phyloP scores from a whole-genome alignment of 1,284 basidiomycete species.

The Apiotrichum akiyoshidainum region DNA sequence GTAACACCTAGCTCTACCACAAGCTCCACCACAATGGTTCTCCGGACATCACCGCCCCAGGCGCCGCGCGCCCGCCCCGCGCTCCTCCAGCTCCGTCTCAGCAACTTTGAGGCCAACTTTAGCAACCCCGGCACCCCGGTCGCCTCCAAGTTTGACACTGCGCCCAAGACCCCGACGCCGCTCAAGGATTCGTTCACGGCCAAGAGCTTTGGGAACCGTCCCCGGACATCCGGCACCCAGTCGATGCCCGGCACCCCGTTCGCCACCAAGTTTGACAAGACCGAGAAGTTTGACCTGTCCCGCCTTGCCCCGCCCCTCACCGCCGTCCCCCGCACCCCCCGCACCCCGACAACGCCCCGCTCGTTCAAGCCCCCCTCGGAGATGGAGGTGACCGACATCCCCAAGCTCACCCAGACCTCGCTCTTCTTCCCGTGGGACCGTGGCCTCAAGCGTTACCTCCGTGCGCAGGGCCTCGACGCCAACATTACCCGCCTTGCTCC shows the following conservation, averaged over 20 bases:
- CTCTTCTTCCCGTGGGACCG: slow-evolving; percentile 8
- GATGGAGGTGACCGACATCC: slow-evolving; percentile 7
- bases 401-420: neutral
- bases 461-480: neutral
- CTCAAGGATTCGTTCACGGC: neutral
- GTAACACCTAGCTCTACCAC: no score
- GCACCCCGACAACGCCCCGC: neutral
- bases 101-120: slow-evolving; percentile 7
- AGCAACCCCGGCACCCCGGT: neutral
- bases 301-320: neutral
- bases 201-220: neutral
- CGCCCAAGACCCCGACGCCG: neutral
- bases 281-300: neutral
- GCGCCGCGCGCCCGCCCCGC: slow-evolving; percentile 1
- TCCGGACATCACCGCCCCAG: neutral
- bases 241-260: slow-evolving; percentile 1
- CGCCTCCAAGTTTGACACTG: neutral
- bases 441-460: slow-evolving; percentile 1
- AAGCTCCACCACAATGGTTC: neutral
- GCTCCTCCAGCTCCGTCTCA: slow-evolving; percentile 4
- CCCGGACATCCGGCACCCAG: neutral
- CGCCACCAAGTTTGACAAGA: neutral
- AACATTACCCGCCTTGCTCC: neutral
- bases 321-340: neutral
- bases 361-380: neutral